Conservation (phyloP, 805 yeast species). For the Wickerhamomyces ciferrii region DNA sequence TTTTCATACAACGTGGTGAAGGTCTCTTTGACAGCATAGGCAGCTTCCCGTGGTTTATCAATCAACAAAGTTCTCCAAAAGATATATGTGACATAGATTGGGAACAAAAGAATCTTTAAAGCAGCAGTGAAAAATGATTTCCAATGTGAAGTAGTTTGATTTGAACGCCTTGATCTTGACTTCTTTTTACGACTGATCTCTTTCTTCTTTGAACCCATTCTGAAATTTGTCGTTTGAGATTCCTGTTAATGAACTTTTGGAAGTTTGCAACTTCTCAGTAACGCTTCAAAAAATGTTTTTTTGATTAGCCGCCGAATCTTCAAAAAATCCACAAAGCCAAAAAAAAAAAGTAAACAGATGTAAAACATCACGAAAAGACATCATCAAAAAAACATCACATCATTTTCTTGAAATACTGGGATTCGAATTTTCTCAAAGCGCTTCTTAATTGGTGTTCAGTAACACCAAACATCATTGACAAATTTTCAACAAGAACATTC, state of each 20-base stretch:
- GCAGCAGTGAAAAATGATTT: background rate
- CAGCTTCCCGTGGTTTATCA: constrained; percentile 1
- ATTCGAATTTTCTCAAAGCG: constrained; percentile 3
- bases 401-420: background rate
- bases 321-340: background rate
- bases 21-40: background rate
- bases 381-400: background rate
- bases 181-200: background rate
- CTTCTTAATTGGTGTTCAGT: constrained; percentile 3
- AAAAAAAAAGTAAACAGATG: background rate
- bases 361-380: too few relatives aligned
- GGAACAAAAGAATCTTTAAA: constrained; percentile 4
- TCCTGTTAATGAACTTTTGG: too few relatives aligned
- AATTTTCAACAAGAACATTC: constrained; percentile 5
- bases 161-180: background rate
- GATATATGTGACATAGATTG: constrained; percentile 2
- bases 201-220: background rate
- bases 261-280: too few relatives aligned
- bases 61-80: constrained; percentile 1
- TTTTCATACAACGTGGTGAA: background rate
- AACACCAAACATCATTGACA: constrained; percentile 7
- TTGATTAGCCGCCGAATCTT: background rate
- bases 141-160: background rate
- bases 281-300: too few relatives aligned
- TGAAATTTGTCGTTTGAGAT: background rate